These are phyloP conservation scores for Leccinum solheimii DNA, from an alignment of 1,284 basidiomycete genomes.

Conservation along the genomic window DNA sequence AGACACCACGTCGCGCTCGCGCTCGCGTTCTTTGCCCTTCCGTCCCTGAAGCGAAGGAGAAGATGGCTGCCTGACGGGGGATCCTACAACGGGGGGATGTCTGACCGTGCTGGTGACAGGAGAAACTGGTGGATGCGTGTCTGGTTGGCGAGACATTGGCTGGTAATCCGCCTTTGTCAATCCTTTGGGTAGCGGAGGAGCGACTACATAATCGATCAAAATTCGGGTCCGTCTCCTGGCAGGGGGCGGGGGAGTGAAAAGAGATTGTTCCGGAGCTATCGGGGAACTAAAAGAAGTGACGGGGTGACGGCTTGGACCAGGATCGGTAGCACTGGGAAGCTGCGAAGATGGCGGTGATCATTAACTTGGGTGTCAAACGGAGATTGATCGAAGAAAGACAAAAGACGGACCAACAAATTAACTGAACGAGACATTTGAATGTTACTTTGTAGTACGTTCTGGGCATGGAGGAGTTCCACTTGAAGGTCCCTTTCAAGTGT, in stretches of 20 bases:
- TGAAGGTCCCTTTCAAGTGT: neutral
- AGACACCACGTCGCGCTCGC: constrained; percentile 6
- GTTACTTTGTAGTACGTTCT: constrained; percentile 15
- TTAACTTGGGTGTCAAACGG: neutral
- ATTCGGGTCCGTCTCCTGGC: constrained; percentile 11
- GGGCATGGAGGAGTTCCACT: neutral
- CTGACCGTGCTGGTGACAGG: neutral
- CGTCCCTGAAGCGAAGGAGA: neutral
- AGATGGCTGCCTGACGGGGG: neutral
- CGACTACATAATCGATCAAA: constrained; percentile 20
- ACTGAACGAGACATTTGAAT: constrained; percentile 16
- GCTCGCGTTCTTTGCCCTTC: constrained; percentile 28
- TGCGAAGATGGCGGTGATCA: constrained; percentile 8
- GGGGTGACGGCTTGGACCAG: constrained; percentile 7
- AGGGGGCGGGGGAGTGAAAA: constrained; percentile 34
- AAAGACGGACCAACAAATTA: constrained; percentile 24
- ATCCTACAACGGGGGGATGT: neutral
- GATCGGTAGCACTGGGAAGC: constrained; percentile 5
- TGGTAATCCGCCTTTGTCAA: constrained; percentile 24
- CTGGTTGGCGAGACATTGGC: constrained; percentile 1
- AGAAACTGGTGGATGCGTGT: neutral
- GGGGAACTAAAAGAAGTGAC: constrained; percentile 13
- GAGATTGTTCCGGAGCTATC: constrained; percentile 17
- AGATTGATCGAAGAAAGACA: constrained; percentile 1
- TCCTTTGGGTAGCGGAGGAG: constrained; percentile 26